phyloP scores from a whole-genome alignment of 2,329 filamentous ascomycete species.

The Fusarium sacchari region DNA sequence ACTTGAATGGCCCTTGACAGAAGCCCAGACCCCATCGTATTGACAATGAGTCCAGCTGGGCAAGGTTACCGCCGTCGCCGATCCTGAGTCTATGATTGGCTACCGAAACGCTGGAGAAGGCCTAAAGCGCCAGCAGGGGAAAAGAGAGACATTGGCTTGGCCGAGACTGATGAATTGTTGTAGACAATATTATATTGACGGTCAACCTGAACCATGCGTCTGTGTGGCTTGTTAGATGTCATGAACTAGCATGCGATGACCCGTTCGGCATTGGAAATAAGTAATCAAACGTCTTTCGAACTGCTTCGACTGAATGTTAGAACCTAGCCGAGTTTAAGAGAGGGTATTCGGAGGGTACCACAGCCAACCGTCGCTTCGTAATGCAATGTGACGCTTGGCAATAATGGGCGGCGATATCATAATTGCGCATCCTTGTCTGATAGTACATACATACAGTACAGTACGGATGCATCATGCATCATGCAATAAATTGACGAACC shows the following conservation, averaged over 20 bases:
- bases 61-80: slow-evolving; percentile 43
- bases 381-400: neutral
- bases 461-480: neutral
- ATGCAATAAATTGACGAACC: slow-evolving; percentile 3
- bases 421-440: neutral
- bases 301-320: neutral
- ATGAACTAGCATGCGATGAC: neutral
- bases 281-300: neutral
- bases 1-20: neutral
- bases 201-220: slow-evolving; percentile 18
- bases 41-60: slow-evolving; percentile 40
- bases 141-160: slow-evolving; percentile 33
- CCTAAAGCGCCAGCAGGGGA: slow-evolving; percentile 30
- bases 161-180: slow-evolving; percentile 15
- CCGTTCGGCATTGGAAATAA: neutral
- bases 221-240: slow-evolving; percentile 16
- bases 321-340: neutral
- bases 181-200: slow-evolving; percentile 6
- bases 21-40: slow-evolving; percentile 17
- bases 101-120: slow-evolving; percentile 46
- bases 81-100: slow-evolving; percentile 45
- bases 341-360: neutral
- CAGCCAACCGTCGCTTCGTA: neutral
- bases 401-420: slow-evolving; percentile 7
- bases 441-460: neutral